Percentiles rank a stretch among this genome's conserved stretches.
phyloP scores from a whole-genome alignment of 2,329 filamentous ascomycete species.

The Aspergillaceae sp. region DNA sequence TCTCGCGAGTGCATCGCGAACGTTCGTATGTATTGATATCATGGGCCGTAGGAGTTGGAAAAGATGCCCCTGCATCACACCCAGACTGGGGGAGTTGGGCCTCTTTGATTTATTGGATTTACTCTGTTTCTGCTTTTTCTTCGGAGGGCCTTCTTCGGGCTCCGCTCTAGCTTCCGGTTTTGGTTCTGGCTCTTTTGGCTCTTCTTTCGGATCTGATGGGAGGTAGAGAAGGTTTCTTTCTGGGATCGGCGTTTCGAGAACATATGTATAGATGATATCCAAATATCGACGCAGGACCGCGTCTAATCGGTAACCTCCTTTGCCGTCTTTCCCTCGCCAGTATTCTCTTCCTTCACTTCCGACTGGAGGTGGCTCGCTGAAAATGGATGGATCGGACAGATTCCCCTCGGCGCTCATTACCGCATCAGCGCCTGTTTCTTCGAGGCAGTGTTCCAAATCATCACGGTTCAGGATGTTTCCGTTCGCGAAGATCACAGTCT shows the following conservation, averaged over 20 bases:
- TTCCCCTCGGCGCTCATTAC: slow-evolving; percentile 97
- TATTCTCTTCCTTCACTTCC: slow-evolving; percentile 69
- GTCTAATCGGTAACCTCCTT: slow-evolving; percentile 80
- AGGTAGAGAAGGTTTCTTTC: slow-evolving; percentile 64
- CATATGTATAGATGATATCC: slow-evolving; percentile 77
- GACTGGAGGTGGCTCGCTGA: slow-evolving; percentile 56
- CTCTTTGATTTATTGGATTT: slow-evolving; percentile 37
- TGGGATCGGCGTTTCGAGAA: slow-evolving; percentile 57
- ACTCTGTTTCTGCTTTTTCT: slow-evolving; percentile 33
- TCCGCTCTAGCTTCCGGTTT: slow-evolving; percentile 23
- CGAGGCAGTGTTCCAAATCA: slow-evolving; percentile 69
- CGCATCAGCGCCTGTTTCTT: slow-evolving; percentile 77
- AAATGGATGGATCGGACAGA: slow-evolving; percentile 82
- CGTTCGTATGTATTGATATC: slow-evolving; percentile 68
- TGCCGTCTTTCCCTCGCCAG: slow-evolving; percentile 71
- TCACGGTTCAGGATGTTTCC: slow-evolving; percentile 79
- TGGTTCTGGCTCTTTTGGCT: slow-evolving; percentile 12
- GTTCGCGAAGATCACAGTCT: slow-evolving; percentile 94
- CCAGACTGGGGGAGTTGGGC: slow-evolving; percentile 57
- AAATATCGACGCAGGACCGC: slow-evolving; percentile 80
- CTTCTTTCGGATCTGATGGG: slow-evolving; percentile 41
- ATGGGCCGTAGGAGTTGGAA: slow-evolving; percentile 85
- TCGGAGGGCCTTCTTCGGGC: slow-evolving; percentile 41
- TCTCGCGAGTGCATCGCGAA: slow-evolving; percentile 74
- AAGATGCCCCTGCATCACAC: slow-evolving; percentile 79